Conservation (phyloP, 306 rosid genomes). For the Dalbergia cochinchinensis region DNA sequence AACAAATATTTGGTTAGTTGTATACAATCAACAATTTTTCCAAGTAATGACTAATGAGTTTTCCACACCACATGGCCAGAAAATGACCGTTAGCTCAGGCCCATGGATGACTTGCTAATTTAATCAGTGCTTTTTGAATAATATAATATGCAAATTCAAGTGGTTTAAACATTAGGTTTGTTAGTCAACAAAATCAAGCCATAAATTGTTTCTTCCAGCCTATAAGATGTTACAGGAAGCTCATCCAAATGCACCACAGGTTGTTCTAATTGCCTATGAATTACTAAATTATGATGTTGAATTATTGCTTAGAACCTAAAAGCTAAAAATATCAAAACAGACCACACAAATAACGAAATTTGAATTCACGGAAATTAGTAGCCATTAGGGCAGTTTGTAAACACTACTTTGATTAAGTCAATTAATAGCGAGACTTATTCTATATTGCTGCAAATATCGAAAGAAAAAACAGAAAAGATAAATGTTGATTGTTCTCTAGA, state of each 20-base stretch:
- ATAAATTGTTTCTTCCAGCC: slow-evolving; percentile 16
- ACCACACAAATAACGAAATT: background rate
- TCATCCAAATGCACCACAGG: slow-evolving; percentile 26
- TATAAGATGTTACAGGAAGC: slow-evolving; percentile 21
- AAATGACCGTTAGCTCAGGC: slow-evolving; percentile 20
- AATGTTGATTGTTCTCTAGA: background rate
- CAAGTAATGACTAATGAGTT: slow-evolving; percentile 15
- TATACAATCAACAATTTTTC: slow-evolving; percentile 3
- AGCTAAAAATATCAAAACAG: slow-evolving; percentile 22
- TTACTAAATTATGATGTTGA: slow-evolving; percentile 6
- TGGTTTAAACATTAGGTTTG: background rate
- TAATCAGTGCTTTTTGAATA: background rate
- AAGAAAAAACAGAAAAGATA: background rate
- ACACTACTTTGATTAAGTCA: background rate
- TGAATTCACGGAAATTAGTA: slow-evolving; percentile 1
- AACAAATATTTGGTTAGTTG: slow-evolving; percentile 43
- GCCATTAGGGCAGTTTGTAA: slow-evolving; percentile 1
- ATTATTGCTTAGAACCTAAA: background rate
- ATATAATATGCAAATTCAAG: slow-evolving; percentile 11
- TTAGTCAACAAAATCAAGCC: background rate
- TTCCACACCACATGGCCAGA: slow-evolving; percentile 7
- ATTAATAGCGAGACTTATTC: slow-evolving; percentile 2
- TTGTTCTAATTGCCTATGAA: background rate
- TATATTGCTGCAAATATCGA: slow-evolving; percentile 27
- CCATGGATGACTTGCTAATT: slow-evolving; percentile 1